These are phyloP conservation scores for Malus asiatica DNA, from an alignment of 306 rosid species.

Conservation along the genomic window DNA sequence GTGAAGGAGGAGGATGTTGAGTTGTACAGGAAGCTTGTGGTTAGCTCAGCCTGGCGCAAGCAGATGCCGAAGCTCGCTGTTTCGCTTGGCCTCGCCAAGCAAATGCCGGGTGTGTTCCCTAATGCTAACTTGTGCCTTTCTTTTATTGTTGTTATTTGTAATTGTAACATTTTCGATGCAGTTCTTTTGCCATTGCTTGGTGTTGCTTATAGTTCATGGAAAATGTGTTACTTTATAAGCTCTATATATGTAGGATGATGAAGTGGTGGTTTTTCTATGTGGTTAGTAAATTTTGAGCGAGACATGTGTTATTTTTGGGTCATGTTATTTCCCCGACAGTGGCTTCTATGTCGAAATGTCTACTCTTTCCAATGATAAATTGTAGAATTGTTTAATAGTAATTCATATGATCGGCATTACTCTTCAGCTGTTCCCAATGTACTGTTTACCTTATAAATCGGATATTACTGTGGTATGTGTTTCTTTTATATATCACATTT, in stretches of 20 bases:
- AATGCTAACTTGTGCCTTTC: neutral
- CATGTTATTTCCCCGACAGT: neutral
- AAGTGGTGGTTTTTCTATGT: neutral
- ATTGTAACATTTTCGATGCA: neutral
- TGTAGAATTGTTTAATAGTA: neutral
- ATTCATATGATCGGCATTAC: neutral
- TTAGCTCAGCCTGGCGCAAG: conserved; percentile 94
- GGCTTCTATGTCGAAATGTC: neutral
- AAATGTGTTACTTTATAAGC: neutral
- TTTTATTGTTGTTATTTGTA: neutral
- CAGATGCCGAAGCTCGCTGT: conserved; percentile 98
- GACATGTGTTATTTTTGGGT: neutral
- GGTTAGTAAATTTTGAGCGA: neutral
- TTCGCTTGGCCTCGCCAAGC: conserved; percentile 77
- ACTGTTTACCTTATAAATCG: neutral
- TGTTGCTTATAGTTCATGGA: neutral
- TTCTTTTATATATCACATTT: no score
- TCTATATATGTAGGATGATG: neutral
- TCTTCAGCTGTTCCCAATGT: neutral
- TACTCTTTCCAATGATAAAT: neutral
- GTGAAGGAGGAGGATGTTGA: conserved; percentile 60
- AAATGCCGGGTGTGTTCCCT: conserved; percentile 72
- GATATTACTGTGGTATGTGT: no score
- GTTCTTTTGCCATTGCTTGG: neutral
- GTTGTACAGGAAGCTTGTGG: conserved; percentile 82